Base-by-base conservation (phyloP, 345 rosid species). In the Linum trigynum region DNA sequence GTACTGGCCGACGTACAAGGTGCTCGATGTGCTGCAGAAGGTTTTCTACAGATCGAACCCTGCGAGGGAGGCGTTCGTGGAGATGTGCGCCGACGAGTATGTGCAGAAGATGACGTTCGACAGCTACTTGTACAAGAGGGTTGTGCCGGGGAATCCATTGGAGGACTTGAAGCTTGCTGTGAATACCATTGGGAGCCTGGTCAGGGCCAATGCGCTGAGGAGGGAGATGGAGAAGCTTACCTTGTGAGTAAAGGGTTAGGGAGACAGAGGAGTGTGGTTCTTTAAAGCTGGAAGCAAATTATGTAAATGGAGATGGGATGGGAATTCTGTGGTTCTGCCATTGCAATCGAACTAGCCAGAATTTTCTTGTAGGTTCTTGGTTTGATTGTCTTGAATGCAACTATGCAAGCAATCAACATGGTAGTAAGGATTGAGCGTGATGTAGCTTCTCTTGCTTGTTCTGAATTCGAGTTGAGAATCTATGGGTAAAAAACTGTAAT, bases 71-170 rank as follows among this genome's bases (percentile, higher is more conserved):
- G 98, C 98, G 0, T 91, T 89, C 40, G 98, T 89, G 50, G 95
- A 89, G 80, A 87, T 89, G 98, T 89, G 98, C 40, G 89, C 84
- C 0, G 89, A 91, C 41, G 88, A 89, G 83, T 89, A 91, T 35
- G 98, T 89, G 72, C 96, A 91, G 80, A 91, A 91, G 83, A 90
- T 90, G 97, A 88, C 97, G 0, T 91, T 91, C 40, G 98, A 91
- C 65, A 89, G 98, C 59, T 91, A 91, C 67, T 76, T 91, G 67
- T 91, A 91, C 80, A 91, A 89, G 84, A 85, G 65, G 38, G 95
- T 89, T 3, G 92, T 66, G 2, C 98, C 98, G 0, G 96, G 98
- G 36, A 91, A 82, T 64, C 98, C 98, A 0, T 61, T 85, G 74
- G 92, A 89, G 9, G 98, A 91, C 72, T 62, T 91, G 76, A 91